Evolutionary conservation across 495 filamentous ascomycete genomes (phyloP).

Genomic region (Daldinia decipiens): DNA sequence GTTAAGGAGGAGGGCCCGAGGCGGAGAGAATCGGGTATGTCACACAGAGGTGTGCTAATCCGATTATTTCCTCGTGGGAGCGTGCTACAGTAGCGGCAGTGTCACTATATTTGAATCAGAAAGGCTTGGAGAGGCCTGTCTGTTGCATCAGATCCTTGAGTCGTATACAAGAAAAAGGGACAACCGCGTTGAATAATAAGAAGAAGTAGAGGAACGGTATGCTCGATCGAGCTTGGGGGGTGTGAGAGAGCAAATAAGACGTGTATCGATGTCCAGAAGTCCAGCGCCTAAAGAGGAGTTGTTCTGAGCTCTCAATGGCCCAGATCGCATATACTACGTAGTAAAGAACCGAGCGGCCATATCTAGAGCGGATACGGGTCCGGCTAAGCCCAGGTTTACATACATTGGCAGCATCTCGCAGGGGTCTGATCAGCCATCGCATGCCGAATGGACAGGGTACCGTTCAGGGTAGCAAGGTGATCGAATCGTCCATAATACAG

Average conservation of each 20-base stretch:
- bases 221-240: conserved; percentile 53
- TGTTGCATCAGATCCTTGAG: conserved; percentile 45
- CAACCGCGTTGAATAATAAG: conserved; percentile 49
- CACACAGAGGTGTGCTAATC: conserved; percentile 41
- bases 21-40: conserved; percentile 38
- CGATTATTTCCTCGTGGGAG: conserved; percentile 48
- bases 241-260: conserved; percentile 49
- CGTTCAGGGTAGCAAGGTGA: conserved; percentile 50
- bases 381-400: conserved; percentile 49
- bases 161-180: conserved; percentile 46
- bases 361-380: conserved; percentile 52
- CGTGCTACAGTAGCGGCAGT: conserved; percentile 46
- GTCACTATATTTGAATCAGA: conserved; percentile 48
- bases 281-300: conserved; percentile 51
- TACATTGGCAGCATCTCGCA: conserved; percentile 49
- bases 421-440: conserved; percentile 50
- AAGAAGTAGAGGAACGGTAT: conserved; percentile 47
- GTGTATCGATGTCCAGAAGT: conserved; percentile 49
- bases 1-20: conserved; percentile 38
- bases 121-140: conserved; percentile 42
- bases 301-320: conserved; percentile 53
- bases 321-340: conserved; percentile 50
- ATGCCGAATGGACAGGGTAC: conserved; percentile 48
- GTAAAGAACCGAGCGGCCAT: conserved; percentile 50
- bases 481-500: conserved; percentile 48